Percentiles rank a stretch among this genome's conserved stretches.
Evolutionary conservation across 2,329 filamentous ascomycete species (phyloP).

Genomic region (Didymella pomorum): DNA sequence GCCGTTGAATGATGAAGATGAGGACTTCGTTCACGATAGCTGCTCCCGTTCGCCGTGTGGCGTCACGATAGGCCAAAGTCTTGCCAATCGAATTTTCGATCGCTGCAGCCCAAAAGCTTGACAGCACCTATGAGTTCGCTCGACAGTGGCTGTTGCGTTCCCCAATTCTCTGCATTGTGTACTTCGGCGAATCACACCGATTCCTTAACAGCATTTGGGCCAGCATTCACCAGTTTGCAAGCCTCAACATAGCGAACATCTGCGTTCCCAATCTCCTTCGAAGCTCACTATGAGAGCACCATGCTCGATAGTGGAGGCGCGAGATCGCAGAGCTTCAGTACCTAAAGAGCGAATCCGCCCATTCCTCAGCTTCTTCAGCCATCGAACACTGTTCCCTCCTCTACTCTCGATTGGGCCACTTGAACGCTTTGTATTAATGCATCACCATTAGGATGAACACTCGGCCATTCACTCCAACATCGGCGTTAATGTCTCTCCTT

Average conservation of each 20-base stretch:
- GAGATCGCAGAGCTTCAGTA: constrained; percentile 3
- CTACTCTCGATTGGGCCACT: neutral
- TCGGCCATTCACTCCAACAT: neutral
- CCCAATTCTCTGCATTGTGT: neutral
- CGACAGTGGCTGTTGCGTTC: neutral
- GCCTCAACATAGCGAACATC: neutral
- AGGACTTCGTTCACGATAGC: neutral
- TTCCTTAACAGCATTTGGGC: neutral
- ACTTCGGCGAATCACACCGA: constrained; percentile 3
- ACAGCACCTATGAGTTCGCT: neutral
- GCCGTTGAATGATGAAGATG: constrained; percentile 6
- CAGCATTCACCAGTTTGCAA: constrained; percentile 6
- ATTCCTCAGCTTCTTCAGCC: neutral
- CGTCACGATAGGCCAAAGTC: neutral
- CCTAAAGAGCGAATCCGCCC: neutral
- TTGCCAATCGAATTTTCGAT: constrained; percentile 6
- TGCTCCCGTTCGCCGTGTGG: neutral
- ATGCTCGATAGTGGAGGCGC: neutral
- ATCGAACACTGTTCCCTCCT: neutral
- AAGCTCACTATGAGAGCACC: constrained; percentile 18
- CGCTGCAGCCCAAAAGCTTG: neutral
- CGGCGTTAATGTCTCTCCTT: constrained; percentile 10
- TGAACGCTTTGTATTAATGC: neutral
- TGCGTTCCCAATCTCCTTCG: neutral
- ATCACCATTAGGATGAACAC: constrained; percentile 1